Conservation (phyloP, 179 eudicot species). For the Camellia oleifera region DNA sequence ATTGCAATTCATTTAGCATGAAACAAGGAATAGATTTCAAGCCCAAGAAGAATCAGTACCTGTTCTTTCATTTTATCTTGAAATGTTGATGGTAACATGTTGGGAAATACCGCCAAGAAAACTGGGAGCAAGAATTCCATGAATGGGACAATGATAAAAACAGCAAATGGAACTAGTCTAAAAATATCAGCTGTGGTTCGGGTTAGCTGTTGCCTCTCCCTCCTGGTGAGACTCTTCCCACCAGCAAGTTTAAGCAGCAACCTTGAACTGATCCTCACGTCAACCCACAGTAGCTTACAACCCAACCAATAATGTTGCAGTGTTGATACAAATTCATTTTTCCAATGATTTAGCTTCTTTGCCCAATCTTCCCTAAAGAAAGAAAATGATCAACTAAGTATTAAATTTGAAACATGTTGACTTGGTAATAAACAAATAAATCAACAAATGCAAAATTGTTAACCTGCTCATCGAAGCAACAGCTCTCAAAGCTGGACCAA, state of each 20-base stretch:
- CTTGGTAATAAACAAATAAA: not conserved
- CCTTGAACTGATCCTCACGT: conserved; percentile 74
- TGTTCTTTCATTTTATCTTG: conserved; percentile 98
- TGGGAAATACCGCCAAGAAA: conserved; percentile 78
- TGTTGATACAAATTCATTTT: conserved; percentile 69
- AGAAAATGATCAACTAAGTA: conserved; percentile 1
- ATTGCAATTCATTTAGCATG: not conserved
- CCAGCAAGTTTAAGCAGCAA: conserved; percentile 73
- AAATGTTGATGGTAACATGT: conserved; percentile 93
- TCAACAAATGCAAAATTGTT: not conserved
- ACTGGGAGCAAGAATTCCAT: conserved; percentile 96
- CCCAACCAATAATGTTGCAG: conserved; percentile 90
- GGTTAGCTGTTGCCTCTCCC: conserved; percentile 94
- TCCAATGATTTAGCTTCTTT: conserved; percentile 74
- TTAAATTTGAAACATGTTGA: not conserved
- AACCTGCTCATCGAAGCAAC: conserved; percentile 88
- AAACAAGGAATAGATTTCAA: not conserved
- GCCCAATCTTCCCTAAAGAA: conserved; percentile 78
- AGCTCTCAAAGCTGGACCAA: conserved; percentile 78
- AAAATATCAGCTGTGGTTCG: conserved; percentile 91
- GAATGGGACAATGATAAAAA: conserved; percentile 85
- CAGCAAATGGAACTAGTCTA: conserved; percentile 91
- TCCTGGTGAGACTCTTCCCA: conserved; percentile 85
- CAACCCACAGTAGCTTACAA: conserved; percentile 69
- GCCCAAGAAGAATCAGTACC: conserved; percentile 34